A percentile compares a stretch with the other conserved stretches of the same genome.
phyloP scores from a whole-genome alignment of 1,284 basidiomycete genomes.

The Malassezia vespertilionis region DNA sequence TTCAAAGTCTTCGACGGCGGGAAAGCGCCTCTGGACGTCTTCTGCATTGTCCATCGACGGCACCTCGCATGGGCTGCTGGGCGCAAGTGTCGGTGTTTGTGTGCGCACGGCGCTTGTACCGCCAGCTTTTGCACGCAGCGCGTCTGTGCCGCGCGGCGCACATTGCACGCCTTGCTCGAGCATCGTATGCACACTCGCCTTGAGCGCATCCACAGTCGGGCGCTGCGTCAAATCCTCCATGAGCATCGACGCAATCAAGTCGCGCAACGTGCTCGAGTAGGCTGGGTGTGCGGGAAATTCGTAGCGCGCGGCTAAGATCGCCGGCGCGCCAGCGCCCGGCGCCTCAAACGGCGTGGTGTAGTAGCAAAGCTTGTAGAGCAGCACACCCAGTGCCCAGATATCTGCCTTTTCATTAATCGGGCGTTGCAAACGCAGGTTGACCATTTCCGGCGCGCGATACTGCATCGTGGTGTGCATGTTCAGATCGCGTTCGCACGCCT shows the following conservation, averaged over 20 bases:
- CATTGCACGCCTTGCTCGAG: too few relatives aligned
- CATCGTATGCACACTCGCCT: too few relatives aligned
- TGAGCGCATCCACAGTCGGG: slow-evolving; percentile 1
- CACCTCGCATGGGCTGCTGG: too few relatives aligned
- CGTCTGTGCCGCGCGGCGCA: too few relatives aligned
- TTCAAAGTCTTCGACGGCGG: too few relatives aligned
- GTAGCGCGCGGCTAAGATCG: slow-evolving; percentile 93
- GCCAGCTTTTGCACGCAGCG: too few relatives aligned
- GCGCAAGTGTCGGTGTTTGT: too few relatives aligned
- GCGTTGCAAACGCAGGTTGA: slow-evolving; percentile 72
- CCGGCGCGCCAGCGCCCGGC: slow-evolving; percentile 73
- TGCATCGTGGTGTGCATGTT: slow-evolving; percentile 90
- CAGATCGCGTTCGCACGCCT: slow-evolving; percentile 76
- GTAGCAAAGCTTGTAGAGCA: slow-evolving; percentile 79
- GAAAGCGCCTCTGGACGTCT: too few relatives aligned
- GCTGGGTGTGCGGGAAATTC: slow-evolving; percentile 59
- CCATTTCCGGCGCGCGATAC: slow-evolving; percentile 94
- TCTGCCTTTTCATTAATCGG: slow-evolving; percentile 82
- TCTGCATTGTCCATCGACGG: too few relatives aligned
- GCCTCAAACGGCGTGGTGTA: slow-evolving; percentile 84
- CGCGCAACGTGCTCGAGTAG: slow-evolving; percentile 76
- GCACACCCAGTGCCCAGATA: slow-evolving; percentile 65
- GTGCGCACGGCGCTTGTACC: too few relatives aligned
- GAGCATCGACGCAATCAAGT: slow-evolving; percentile 55
- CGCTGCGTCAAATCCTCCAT: not conserved